Evolutionary conservation across 164 flowering plant species (phyloP), one percentile per base, ranked within the genome.

Genomic region (Protea cynaroides): DNA sequence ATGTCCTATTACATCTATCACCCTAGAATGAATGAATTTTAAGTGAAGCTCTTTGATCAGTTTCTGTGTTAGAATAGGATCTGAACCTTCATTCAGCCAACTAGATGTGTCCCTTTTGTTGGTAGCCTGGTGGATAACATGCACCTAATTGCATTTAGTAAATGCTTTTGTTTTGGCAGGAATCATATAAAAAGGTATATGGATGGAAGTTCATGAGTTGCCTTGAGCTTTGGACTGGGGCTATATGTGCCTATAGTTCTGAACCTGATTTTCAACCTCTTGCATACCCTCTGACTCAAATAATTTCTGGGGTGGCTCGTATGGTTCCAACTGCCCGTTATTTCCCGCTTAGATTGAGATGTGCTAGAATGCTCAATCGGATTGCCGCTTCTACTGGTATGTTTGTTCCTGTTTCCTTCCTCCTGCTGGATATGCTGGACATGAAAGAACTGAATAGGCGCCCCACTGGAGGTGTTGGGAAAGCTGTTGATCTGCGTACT

Each of bases 221-320:
- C 79, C 96, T 94, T 67, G 96, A 91, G 81, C 96, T 94, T 58
- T 94, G 99, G 99, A 86, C 97, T 59, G 86, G 84, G 68, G 88
- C 87, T 57, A 61, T 94, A 8, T 91, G 96, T 83, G 80, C 92
- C 22, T 84, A 80, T 65, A 74, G 84, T 75, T 76, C 79, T 53
- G 96, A 88, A 67, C 72, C 81, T 63, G 96, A 94, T 65, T 76
- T 94, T 55, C 78, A 63, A 54, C 96, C 86, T 18, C 87, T 94
- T 68, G 89, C 96, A 15, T 94, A 91, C 77, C 99, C 97, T 14
- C 68, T 92, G 75, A 75, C 89, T 43, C 99, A 95, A 78, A 86
- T 95, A 66, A 84, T 92, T 59, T 77, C 75, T 69, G 99, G 97
- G 25, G 97, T 81, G 21, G 88, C 94, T 52, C 93, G 92, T 61